Conservation (phyloP, 129 eudicot genomes). For the Artemisia argyi region DNA sequence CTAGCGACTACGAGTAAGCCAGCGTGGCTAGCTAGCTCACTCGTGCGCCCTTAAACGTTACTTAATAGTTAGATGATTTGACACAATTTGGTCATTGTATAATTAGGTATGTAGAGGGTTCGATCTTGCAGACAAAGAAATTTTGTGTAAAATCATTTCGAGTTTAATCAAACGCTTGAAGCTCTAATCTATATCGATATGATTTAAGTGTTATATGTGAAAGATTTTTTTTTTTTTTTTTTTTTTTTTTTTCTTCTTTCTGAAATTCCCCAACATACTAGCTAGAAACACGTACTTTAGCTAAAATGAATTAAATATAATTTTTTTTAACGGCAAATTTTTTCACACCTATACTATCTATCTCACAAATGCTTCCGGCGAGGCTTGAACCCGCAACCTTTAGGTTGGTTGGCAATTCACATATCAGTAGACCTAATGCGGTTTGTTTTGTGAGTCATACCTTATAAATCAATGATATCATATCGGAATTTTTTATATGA, state of each 20-base stretch:
- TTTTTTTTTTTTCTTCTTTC: too few relatives aligned
- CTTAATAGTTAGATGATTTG: background rate
- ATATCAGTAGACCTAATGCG: background rate
- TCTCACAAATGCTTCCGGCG: too few relatives aligned
- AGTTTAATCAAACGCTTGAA: background rate
- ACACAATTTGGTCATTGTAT: background rate
- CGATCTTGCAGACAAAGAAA: background rate
- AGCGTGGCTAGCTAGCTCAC: slow-evolving; percentile 32
- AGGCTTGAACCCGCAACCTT: too few relatives aligned
- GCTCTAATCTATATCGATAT: background rate
- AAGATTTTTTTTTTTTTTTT: too few relatives aligned
- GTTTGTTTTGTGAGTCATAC: background rate
- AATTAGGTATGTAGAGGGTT: background rate
- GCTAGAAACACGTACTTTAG: background rate
- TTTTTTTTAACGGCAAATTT: too few relatives aligned
- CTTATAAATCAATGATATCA: too few relatives aligned
- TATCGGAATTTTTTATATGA: too few relatives aligned
- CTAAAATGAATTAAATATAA: background rate
- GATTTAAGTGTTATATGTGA: too few relatives aligned
- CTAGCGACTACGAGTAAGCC: too few relatives aligned
- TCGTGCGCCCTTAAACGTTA: background rate
- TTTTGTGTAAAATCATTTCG: background rate
- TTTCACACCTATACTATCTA: too few relatives aligned
- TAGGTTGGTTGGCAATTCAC: too few relatives aligned
- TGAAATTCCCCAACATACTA: too few relatives aligned